Conservation (phyloP, 1,139 yeast species). For the Geotrichum klebahnii region DNA sequence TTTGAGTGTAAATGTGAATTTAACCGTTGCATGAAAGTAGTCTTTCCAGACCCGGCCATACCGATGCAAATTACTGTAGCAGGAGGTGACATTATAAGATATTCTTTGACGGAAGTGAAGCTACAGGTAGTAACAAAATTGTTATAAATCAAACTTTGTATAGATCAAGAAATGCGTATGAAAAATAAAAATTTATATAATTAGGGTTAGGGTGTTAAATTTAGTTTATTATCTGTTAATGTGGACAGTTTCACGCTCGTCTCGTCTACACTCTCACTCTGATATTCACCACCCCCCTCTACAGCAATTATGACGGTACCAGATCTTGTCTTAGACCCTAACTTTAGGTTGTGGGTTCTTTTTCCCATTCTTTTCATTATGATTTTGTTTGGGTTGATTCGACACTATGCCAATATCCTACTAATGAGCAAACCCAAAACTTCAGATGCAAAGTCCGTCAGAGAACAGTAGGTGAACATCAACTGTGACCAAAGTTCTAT, state of each 20-base stretch:
- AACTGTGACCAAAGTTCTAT: neutral
- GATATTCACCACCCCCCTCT: neutral
- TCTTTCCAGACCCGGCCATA: conserved; percentile 97
- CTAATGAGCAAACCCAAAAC: conserved; percentile 57
- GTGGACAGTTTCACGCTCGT: neutral
- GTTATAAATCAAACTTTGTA: neutral
- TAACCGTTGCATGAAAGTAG: conserved; percentile 94
- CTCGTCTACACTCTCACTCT: neutral
- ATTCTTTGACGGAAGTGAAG: neutral
- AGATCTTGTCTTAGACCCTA: conserved; percentile 69
- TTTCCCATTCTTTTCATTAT: conserved; percentile 85
- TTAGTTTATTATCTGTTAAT: neutral
- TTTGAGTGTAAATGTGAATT: conserved; percentile 80
- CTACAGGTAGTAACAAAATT: neutral
- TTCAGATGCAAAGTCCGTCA: conserved; percentile 48
- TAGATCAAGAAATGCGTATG: no score
- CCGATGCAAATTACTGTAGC: conserved; percentile 70
- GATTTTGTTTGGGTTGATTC: conserved; percentile 81
- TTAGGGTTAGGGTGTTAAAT: no score
- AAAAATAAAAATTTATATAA: neutral
- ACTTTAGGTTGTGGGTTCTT: conserved; percentile 82
- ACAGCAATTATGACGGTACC: conserved; percentile 38
- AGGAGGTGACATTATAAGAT: conserved; percentile 19
- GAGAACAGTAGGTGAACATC: conserved; percentile 51
- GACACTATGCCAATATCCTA: conserved; percentile 64